Evolutionary conservation across 345 rosid genomes (phyloP), one percentile per base, ranked within the genome.

Genomic region (Linum tenue): DNA sequence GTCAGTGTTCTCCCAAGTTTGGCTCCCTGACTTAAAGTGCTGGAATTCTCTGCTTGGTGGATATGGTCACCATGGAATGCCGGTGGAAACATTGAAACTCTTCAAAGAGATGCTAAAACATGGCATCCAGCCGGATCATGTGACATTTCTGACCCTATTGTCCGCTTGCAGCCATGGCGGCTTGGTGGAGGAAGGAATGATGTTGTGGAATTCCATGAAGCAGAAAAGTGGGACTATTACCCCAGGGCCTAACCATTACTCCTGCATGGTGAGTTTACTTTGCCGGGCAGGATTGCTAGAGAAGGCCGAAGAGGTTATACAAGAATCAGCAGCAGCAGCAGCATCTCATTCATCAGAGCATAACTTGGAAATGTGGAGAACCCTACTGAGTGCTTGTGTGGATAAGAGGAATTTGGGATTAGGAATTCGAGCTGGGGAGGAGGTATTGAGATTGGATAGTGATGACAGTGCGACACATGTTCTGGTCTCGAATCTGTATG

Each of bases 1-100:
- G 64, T 76, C 80, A 41, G 65, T 88, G 67, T 90, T 88, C 72
- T 74, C 73, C 56, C 57, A 58, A 48, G 75, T 79, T 60, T 56
- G 59, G 0, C 43, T 80, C 67, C 96, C 90, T 4, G 98, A 92
- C 76, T 81, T 90, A 56, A 92, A 80, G 78, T 86, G 98, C 69
- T 92, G 90, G 91, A 92, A 90, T 78, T 81, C 94, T 1, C 79
- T 92, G 91, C 79, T 90, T 3, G 81, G 88, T 50, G 96, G 84
- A 37, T 90, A 80, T 76, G 78, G 96, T 70, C 81, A 86, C 59
- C 86, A 86, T 50, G 97, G 97, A 69, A 76, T 81, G 89, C 77
- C 79, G 39, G 90, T 84, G 57, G 79, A 79, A 65, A 94, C 91
- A 0, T 64, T 81, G 55, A 65, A 59, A 36, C 70, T 90, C 69